Percentiles rank a stretch among this genome's conserved stretches.
These are phyloP conservation scores for Xerocomellus intermedius DNA, from an alignment of 768 basidiomycete genomes.

Conservation along the genomic window DNA sequence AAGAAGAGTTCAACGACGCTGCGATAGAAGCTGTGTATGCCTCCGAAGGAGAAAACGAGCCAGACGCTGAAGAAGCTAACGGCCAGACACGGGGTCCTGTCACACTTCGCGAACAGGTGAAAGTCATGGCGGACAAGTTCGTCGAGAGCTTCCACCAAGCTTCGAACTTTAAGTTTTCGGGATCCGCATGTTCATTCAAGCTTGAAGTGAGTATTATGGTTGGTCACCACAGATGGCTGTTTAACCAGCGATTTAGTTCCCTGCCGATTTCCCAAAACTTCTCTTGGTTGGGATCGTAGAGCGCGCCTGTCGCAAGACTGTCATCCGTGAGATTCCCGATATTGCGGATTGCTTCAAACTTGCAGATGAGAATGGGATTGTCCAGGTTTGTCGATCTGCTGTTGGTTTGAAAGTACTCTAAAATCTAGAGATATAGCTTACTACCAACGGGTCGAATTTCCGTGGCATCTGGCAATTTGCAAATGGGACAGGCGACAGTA, in stretches of 20 bases:
- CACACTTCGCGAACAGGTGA: conserved; percentile 42
- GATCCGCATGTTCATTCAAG: conserved; percentile 68
- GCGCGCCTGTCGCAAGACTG: conserved; percentile 74
- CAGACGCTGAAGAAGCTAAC: conserved; percentile 30
- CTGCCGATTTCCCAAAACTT: conserved; percentile 85
- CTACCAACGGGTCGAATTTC: conserved; percentile 93
- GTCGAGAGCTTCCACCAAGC: conserved; percentile 59
- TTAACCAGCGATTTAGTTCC: conserved; percentile 56
- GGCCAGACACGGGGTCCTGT: conserved; percentile 18
- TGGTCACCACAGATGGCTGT: not conserved
- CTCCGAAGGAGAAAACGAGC: conserved; percentile 43
- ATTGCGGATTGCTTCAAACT: conserved; percentile 83
- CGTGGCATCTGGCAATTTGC: conserved; percentile 83
- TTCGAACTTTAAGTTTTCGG: conserved; percentile 69
- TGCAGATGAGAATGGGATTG: conserved; percentile 50
- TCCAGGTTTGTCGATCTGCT: conserved; percentile 37
- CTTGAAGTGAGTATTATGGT: conserved; percentile 65
- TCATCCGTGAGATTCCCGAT: conserved; percentile 87
- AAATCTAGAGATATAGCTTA: conserved; percentile 47
- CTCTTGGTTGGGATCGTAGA: conserved; percentile 93
- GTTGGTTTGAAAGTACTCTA: not conserved
- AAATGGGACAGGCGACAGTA: conserved; percentile 48
- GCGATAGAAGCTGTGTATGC: conserved; percentile 64
- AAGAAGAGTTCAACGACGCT: conserved; percentile 48
- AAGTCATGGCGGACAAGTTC: conserved; percentile 50